Base-by-base conservation (phyloP, 257 asterid species). In the Coffea canephora region DNA sequence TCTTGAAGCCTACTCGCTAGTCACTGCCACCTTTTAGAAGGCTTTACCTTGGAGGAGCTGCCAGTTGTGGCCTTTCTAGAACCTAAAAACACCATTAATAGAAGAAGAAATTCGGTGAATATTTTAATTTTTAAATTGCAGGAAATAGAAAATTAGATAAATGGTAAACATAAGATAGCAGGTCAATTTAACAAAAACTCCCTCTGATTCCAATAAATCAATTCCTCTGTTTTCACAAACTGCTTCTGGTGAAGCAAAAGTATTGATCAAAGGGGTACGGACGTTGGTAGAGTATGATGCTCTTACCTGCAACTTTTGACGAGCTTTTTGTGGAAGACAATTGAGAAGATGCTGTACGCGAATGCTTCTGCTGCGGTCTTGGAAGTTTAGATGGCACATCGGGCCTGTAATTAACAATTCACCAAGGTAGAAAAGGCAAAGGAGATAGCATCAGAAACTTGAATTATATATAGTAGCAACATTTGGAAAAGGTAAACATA, bases 221-320 rank as follows among this genome's bases (percentile, higher is more conserved):
- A 9, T 55, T 68, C 50, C 62, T 54, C 31, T 11, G 49, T 15
- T 23, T 73, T 25, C 19, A 13, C 73, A 39, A 68, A 31, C 31
- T 31, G 61, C n/a, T 80, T 80, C 18, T 41, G 41, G 66, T n/a
- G 43, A 13, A 2, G 16, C 19, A 54, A 74, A 69, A 76, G 66
- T 48, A 36, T 45, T 71, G 55, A 23, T 41, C 50, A 8, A 48
- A 64, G 31, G 55, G 71, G 36, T 6, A 36, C 8, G 41, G 68
- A 49, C 65, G 59, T 70, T 70, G 45, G 36, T 43, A 36, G 23
- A 9, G 59, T 71, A 21, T 68, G 77, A 81, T 62, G 74, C 71
- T 68, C 80, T 39, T 93, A 95, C 99, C 88, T 77, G 93, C 83
- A 73, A 87, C 66, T 89, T 82, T 90, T 18, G 96, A 87, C 76